Percentiles rank a stretch among this genome's conserved stretches.
These are phyloP conservation scores for Bryoglossum gracile DNA, from an alignment of 495 filamentous ascomycete species.

Conservation along the genomic window DNA sequence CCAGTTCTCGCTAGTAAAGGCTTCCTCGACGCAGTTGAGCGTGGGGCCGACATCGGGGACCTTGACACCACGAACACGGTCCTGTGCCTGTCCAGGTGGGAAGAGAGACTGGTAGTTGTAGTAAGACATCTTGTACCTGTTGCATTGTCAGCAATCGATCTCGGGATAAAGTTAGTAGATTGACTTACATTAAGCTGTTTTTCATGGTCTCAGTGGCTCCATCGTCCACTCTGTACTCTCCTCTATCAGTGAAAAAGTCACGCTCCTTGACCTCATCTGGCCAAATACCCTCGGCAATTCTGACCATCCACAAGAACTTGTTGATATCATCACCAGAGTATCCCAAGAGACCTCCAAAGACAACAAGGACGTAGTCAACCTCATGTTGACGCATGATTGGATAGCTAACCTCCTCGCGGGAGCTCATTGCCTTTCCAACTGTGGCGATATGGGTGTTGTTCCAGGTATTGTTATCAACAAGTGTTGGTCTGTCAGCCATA, in stretches of 20 bases:
- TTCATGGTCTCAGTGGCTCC: slow-evolving; percentile 96
- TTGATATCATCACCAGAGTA: slow-evolving; percentile 99
- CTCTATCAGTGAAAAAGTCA: slow-evolving; percentile 88
- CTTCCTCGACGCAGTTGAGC: slow-evolving; percentile 87
- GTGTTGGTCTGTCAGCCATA: slow-evolving; percentile 95
- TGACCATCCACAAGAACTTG: slow-evolving; percentile 99
- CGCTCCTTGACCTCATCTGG: slow-evolving; percentile 97
- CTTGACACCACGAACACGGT: slow-evolving; percentile 76
- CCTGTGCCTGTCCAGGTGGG: slow-evolving; percentile 81
- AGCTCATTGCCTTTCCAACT: slow-evolving; percentile 98
- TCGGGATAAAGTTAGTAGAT: background rate
- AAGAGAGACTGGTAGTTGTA: slow-evolving; percentile 94
- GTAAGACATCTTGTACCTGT: slow-evolving; percentile 99
- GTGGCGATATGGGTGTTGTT: slow-evolving; percentile 99
- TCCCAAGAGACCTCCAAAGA: slow-evolving; percentile 92
- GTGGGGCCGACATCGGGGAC: slow-evolving; percentile 82
- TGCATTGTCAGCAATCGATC: slow-evolving; percentile 30
- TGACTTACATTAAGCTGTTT: slow-evolving; percentile 91
- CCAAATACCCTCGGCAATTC: slow-evolving; percentile 99
- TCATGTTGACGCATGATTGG: slow-evolving; percentile 97
- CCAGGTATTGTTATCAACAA: slow-evolving; percentile 99
- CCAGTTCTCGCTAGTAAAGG: slow-evolving; percentile 99
- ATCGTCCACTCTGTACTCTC: slow-evolving; percentile 93
- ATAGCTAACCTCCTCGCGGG: slow-evolving; percentile 94
- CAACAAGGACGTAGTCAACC: slow-evolving; percentile 95